Evolutionary conservation across 371 early-diverging fungal genomes (phyloP).

Genomic region (Apophysomyces ossiformis): DNA sequence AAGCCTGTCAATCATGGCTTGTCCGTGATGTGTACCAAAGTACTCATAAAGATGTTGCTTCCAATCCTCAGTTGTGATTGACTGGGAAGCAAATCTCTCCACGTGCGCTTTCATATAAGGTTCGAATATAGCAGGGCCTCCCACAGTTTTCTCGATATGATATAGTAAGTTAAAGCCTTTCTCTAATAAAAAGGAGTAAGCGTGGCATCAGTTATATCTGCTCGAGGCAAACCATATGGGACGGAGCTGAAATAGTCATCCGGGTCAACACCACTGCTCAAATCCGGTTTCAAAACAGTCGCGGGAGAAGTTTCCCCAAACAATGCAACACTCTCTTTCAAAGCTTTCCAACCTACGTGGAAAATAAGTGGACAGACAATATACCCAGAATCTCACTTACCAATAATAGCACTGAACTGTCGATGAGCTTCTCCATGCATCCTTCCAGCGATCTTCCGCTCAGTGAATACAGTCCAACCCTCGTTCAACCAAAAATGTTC

Average conservation of each 20-base stretch:
- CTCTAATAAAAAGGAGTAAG: constrained; percentile 36
- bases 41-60: constrained; percentile 77
- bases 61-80: constrained; percentile 87
- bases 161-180: constrained; percentile 93
- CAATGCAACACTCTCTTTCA: constrained; percentile 76
- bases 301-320: constrained; percentile 74
- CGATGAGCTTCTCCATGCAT: constrained; percentile 82
- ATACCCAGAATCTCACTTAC: constrained; percentile 14
- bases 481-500: constrained; percentile 91
- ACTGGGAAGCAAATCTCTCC: constrained; percentile 77
- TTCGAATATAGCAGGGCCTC: constrained; percentile 80
- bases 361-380: not conserved
- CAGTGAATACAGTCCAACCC: constrained; percentile 92
- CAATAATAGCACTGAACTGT: constrained; percentile 88
- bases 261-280: constrained; percentile 79
- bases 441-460: constrained; percentile 85
- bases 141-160: constrained; percentile 84
- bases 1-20: constrained; percentile 66
- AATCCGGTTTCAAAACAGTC: constrained; percentile 75
- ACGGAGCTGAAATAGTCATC: constrained; percentile 91
- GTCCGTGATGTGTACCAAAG: constrained; percentile 59
- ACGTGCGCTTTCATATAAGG: constrained; percentile 85
- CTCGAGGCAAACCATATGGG: constrained; percentile 72
- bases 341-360: constrained; percentile 59
- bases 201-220: not conserved